phyloP scores from a whole-genome alignment of 164 flowering plant genomes.

The Cinnamomum chago region DNA sequence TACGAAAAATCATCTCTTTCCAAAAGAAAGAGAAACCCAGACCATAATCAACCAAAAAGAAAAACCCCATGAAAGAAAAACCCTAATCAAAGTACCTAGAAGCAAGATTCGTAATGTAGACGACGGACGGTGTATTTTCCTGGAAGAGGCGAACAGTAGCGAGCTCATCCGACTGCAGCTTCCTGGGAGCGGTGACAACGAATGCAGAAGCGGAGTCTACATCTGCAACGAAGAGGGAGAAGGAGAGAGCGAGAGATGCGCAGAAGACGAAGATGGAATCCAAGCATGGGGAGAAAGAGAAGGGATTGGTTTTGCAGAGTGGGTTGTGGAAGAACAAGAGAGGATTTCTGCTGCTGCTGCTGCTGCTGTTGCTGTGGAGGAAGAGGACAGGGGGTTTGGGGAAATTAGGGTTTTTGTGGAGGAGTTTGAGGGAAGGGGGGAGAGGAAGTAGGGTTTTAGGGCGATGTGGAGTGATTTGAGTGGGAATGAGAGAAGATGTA shows the following conservation, averaged over 20 bases:
- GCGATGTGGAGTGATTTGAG: constrained; percentile 4
- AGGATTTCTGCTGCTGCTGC: background rate
- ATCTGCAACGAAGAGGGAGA: constrained; percentile 47
- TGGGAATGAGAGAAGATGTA: constrained; percentile 6
- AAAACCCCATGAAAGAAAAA: background rate
- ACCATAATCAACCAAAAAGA: background rate
- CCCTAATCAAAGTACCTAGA: constrained; percentile 35
- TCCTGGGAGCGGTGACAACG: constrained; percentile 62
- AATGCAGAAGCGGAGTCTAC: constrained; percentile 72
- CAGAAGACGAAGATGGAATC: constrained; percentile 52
- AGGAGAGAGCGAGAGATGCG: constrained; percentile 61
- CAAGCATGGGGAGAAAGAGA: background rate
- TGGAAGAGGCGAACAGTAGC: constrained; percentile 90
- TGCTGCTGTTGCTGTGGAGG: background rate
- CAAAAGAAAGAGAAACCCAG: background rate
- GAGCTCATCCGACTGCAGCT: constrained; percentile 89
- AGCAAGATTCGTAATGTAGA: constrained; percentile 93
- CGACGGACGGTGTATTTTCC: constrained; percentile 97
- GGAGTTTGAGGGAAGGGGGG: constrained; percentile 9
- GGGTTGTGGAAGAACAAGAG: background rate
- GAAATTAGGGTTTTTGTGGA: background rate
- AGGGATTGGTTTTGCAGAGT: background rate
- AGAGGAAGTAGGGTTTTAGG: background rate
- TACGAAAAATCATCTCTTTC: no score
- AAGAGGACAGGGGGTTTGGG: no score